These are phyloP conservation scores for Penicillium sp. DNA, from an alignment of 2,329 filamentous ascomycete genomes.

Conservation along the genomic window DNA sequence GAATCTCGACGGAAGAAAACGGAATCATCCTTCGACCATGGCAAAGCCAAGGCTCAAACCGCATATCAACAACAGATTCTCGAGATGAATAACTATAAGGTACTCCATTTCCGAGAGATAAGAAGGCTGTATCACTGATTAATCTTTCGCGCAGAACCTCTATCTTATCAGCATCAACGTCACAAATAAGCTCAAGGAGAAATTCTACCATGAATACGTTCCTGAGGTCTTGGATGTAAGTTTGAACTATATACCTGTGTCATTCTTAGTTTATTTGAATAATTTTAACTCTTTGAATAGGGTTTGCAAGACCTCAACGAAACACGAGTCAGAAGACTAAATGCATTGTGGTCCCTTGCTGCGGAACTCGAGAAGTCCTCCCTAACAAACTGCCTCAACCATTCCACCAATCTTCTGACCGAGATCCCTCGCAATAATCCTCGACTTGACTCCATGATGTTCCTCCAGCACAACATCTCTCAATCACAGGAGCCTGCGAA, in stretches of 20 bases:
- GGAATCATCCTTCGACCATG: conserved; percentile 85
- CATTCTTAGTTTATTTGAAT: not conserved
- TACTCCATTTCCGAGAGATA: conserved; percentile 17
- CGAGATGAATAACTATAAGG: conserved; percentile 96
- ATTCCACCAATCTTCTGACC: conserved; percentile 73
- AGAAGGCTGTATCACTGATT: conserved; percentile 24
- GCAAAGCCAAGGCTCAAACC: conserved; percentile 86
- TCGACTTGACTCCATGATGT: conserved; percentile 95
- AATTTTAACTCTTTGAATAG: conserved; percentile 36
- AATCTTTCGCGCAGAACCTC: conserved; percentile 68
- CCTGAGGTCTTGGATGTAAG: conserved; percentile 88
- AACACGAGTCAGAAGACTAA: conserved; percentile 82
- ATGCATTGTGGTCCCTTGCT: conserved; percentile 82
- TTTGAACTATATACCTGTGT: not conserved
- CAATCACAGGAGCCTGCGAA: conserved; percentile 83
- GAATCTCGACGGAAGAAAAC: conserved; percentile 94
- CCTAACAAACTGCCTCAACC: conserved; percentile 73
- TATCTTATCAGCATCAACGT: conserved; percentile 96
- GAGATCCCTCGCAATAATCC: conserved; percentile 91
- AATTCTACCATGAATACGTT: conserved; percentile 96
- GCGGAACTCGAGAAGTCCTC: conserved; percentile 80
- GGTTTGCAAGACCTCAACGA: conserved; percentile 90
- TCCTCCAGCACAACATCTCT: conserved; percentile 86
- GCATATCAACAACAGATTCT: conserved; percentile 89
- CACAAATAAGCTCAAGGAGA: conserved; percentile 96